Conservation (phyloP, 148 eudicot species). For the Nepenthes mirabilis region DNA sequence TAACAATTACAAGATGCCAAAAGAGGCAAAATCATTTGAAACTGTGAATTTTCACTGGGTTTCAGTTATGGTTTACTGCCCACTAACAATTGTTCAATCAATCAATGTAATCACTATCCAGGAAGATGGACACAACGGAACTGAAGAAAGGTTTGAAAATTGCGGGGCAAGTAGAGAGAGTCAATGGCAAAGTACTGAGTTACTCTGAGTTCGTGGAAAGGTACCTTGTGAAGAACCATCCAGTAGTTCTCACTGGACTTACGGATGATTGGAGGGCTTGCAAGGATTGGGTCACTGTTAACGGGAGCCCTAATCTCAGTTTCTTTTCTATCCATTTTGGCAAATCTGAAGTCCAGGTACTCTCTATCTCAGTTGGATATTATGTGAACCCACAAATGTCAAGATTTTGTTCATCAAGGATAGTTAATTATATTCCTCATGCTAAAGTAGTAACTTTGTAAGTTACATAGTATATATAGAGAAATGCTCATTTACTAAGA, state of each 20-base stretch:
- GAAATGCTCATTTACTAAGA: too few relatives aligned
- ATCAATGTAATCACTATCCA: too few relatives aligned
- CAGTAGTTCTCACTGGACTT: conserved; percentile 67
- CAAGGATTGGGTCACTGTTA: conserved; percentile 48
- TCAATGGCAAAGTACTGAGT: conserved; percentile 60
- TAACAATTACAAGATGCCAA: too few relatives aligned
- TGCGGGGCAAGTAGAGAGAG: conserved; percentile 58
- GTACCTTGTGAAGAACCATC: conserved; percentile 53
- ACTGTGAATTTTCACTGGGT: too few relatives aligned
- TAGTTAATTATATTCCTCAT: too few relatives aligned
- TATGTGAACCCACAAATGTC: too few relatives aligned
- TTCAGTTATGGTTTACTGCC: too few relatives aligned
- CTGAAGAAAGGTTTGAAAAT: conserved; percentile 31
- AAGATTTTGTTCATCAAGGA: too few relatives aligned
- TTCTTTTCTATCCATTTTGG: conserved; percentile 60
- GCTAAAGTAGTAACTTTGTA: too few relatives aligned
- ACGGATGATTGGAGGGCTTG: conserved; percentile 78
- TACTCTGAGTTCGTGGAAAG: conserved; percentile 53
- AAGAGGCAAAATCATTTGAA: too few relatives aligned
- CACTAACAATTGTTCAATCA: too few relatives aligned
- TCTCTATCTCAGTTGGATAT: background rate
- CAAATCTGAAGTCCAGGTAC: conserved; percentile 57
- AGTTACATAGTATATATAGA: too few relatives aligned
- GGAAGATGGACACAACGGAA: conserved; percentile 14
- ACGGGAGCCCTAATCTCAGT: conserved; percentile 44